These are phyloP conservation scores for Pyrrhoderma lamaoense DNA, from an alignment of 1,284 basidiomycete species.

Conservation along the genomic window DNA sequence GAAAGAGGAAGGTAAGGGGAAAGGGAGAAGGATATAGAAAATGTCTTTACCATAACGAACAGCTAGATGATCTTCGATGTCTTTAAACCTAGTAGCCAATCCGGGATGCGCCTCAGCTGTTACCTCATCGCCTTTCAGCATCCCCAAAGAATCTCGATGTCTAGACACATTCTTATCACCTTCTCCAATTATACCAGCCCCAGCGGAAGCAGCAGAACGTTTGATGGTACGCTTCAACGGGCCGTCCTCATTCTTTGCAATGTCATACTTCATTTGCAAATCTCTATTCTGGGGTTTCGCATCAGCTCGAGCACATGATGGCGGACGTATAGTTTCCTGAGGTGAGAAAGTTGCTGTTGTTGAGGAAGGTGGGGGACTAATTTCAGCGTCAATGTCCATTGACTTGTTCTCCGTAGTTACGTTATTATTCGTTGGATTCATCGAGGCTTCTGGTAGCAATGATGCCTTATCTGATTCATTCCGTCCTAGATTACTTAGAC, in stretches of 20 bases:
- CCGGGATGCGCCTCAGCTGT: slow-evolving; percentile 45
- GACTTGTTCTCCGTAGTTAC: slow-evolving; percentile 19
- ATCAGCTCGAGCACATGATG: slow-evolving; percentile 66
- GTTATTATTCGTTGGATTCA: slow-evolving; percentile 23
- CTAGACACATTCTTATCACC: slow-evolving; percentile 7
- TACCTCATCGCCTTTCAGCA: slow-evolving; percentile 18
- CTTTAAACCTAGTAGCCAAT: slow-evolving; percentile 51
- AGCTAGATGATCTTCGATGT: slow-evolving; percentile 61
- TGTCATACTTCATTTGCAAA: slow-evolving; percentile 74
- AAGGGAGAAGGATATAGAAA: neutral
- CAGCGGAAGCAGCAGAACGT: neutral
- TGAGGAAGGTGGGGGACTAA: neutral
- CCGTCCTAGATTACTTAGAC: slow-evolving; percentile 22
- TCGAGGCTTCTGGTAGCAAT: slow-evolving; percentile 2
- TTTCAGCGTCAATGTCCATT: neutral
- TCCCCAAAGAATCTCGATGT: slow-evolving; percentile 13
- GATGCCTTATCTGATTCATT: slow-evolving; percentile 11
- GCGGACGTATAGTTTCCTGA: slow-evolving; percentile 10
- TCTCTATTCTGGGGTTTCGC: slow-evolving; percentile 64
- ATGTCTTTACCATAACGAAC: slow-evolving; percentile 56
- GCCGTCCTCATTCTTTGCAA: slow-evolving; percentile 71
- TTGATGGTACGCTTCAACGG: slow-evolving; percentile 55
- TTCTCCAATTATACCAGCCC: too few relatives aligned
- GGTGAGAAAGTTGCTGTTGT: neutral
- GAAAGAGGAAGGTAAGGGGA: too few relatives aligned